Percentiles rank a stretch among this genome's conserved stretches.
These are phyloP conservation scores for Tirmania nivea DNA, from an alignment of 495 filamentous ascomycete genomes.

Conservation along the genomic window DNA sequence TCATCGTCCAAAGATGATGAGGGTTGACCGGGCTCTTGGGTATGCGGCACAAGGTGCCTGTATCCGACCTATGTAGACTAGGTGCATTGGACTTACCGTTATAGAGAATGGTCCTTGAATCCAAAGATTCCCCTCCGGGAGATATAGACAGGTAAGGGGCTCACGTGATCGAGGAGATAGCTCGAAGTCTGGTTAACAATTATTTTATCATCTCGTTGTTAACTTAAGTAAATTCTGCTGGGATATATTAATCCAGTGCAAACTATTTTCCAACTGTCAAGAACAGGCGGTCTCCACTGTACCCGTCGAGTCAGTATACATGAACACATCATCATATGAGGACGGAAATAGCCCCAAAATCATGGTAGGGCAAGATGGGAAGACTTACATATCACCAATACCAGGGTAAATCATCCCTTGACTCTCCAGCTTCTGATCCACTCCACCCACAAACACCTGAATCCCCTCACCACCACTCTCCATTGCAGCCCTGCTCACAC, in stretches of 20 bases:
- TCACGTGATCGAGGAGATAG: too few relatives aligned
- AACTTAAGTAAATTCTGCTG: too few relatives aligned
- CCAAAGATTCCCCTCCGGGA: too few relatives aligned
- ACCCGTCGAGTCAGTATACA: slow-evolving; percentile 26
- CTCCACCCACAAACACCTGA: slow-evolving; percentile 62
- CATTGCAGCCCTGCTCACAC: slow-evolving; percentile 43
- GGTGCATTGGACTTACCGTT: too few relatives aligned
- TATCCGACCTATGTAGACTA: too few relatives aligned
- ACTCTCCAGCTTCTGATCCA: slow-evolving; percentile 49
- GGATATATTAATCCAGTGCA: not conserved
- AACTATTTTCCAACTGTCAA: slow-evolving; percentile 72
- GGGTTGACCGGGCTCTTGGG: too few relatives aligned
- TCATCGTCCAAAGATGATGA: too few relatives aligned
- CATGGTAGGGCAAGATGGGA: not conserved
- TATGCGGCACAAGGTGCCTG: too few relatives aligned
- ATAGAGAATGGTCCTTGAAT: too few relatives aligned
- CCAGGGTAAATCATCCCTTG: slow-evolving; percentile 83
- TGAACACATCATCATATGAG: not conserved
- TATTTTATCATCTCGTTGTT: too few relatives aligned
- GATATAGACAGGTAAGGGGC: too few relatives aligned
- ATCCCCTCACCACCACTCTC: slow-evolving; percentile 47
- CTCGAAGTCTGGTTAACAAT: too few relatives aligned
- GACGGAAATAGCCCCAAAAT: not conserved
- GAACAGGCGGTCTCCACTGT: slow-evolving; percentile 76
- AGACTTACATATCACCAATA: slow-evolving; percentile 28